Conservation (phyloP, 2,329 filamentous ascomycete genomes). For the Ilyonectria robusta region DNA sequence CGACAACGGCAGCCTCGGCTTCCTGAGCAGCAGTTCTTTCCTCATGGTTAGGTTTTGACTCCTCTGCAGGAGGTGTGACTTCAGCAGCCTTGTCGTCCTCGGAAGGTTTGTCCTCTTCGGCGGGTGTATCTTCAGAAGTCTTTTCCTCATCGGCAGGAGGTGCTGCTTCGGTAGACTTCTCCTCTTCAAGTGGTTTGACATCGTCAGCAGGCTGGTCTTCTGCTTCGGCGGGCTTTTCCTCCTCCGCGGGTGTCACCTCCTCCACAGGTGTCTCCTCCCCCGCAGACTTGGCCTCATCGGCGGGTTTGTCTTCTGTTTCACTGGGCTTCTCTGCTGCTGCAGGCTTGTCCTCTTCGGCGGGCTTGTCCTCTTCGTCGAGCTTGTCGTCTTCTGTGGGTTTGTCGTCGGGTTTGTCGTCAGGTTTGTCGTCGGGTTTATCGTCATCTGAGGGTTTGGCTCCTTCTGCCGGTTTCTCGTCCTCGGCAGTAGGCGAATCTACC, state of each 20-base stretch:
- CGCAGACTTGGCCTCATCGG: background rate
- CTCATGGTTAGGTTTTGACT: slow-evolving; percentile 44
- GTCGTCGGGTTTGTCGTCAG: slow-evolving; percentile 2
- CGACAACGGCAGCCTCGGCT: slow-evolving; percentile 42
- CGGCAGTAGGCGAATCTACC: slow-evolving; percentile 1
- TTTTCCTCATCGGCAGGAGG: slow-evolving; percentile 20
- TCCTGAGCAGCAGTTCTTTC: slow-evolving; percentile 57
- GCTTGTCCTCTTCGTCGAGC: background rate
- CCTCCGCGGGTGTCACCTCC: background rate
- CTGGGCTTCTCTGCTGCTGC: background rate
- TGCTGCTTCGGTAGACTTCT: background rate
- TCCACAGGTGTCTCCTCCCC: background rate
- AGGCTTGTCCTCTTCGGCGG: background rate
- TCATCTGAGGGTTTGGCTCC: slow-evolving; percentile 20
- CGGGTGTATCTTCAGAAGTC: background rate
- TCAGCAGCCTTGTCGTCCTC: slow-evolving; percentile 4
- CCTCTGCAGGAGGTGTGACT: background rate
- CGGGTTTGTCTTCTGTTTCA: background rate
- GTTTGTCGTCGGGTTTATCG: slow-evolving; percentile 10
- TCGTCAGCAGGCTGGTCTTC: slow-evolving; percentile 3
- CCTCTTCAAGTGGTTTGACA: background rate
- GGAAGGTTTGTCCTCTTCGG: background rate
- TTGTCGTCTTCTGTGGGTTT: slow-evolving; percentile 29
- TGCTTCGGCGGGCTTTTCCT: background rate
- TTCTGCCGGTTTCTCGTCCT: slow-evolving; percentile 22